A percentile compares a stretch with the other conserved stretches of the same genome.
Conservation (phyloP, 495 filamentous ascomycete species). For the Glarea lozoyensis region DNA sequence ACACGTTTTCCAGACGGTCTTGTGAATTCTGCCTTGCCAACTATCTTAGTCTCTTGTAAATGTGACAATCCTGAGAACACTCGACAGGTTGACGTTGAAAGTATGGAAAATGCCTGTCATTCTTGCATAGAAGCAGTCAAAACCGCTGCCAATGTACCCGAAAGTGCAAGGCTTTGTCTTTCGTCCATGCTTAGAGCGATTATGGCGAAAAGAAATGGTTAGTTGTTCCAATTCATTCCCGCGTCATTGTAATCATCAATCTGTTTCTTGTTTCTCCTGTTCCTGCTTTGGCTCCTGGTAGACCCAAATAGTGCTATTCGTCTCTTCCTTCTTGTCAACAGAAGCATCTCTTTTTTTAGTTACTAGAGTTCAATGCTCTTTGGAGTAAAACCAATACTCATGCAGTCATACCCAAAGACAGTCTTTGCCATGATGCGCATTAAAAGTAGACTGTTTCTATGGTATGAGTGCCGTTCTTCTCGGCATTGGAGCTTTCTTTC, state of each 20-base stretch:
- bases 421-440: no score
- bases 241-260: no score
- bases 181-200: constrained; percentile 65
- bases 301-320: no score
- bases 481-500: no score
- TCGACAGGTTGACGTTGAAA: constrained; percentile 50
- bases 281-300: neutral
- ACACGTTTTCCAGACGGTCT: constrained; percentile 50
- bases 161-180: constrained; percentile 70
- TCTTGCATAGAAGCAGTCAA: constrained; percentile 61
- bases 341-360: no score
- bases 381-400: no score
- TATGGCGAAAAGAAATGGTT: constrained; percentile 54
- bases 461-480: no score
- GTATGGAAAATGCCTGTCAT: constrained; percentile 50
- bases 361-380: no score
- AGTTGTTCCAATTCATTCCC: constrained; percentile 27
- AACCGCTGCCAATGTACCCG: constrained; percentile 59
- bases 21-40: constrained; percentile 56
- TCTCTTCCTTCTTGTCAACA: no score
- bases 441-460: no score
- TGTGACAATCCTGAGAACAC: constrained; percentile 59
- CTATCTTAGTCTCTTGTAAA: constrained; percentile 74
- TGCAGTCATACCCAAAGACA: no score
- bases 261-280: no score